Percentiles rank a stretch among this genome's conserved stretches.
phyloP scores from a whole-genome alignment of 495 filamentous ascomycete species.

The Cercophora newfieldiana region DNA sequence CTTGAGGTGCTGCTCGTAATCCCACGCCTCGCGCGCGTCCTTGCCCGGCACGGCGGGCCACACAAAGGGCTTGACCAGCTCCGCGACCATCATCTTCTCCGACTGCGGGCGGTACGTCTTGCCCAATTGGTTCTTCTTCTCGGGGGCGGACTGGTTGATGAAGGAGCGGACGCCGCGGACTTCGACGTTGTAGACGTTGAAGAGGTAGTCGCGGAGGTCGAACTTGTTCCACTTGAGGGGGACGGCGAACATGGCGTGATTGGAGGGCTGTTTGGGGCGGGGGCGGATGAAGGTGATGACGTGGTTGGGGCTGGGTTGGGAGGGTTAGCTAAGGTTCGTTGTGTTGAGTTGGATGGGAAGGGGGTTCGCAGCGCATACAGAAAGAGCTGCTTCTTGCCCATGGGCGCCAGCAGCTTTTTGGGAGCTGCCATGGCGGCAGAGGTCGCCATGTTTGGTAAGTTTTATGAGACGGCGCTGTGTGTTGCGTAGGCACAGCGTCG shows the following conservation, averaged over 20 bases:
- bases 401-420: conserved; percentile 1
- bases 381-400: conserved; percentile 64
- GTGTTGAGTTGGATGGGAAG: background rate
- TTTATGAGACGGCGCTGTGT: background rate
- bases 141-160: conserved; percentile 66
- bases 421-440: conserved; percentile 9
- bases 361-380: conserved; percentile 53
- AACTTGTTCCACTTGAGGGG: conserved; percentile 89
- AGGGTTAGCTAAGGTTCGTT: background rate
- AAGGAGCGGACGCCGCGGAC: conserved; percentile 73
- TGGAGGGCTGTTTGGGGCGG: conserved; percentile 67
- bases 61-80: conserved; percentile 79
- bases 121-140: conserved; percentile 46
- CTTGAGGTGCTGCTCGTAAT: conserved; percentile 21
- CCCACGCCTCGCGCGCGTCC: conserved; percentile 47
- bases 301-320: conserved; percentile 66
- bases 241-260: conserved; percentile 79
- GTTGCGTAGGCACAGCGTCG: background rate
- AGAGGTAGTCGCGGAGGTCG: conserved; percentile 86
- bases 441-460: conserved; percentile 14
- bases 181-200: conserved; percentile 68
- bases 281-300: conserved; percentile 69
- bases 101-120: conserved; percentile 59
- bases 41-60: conserved; percentile 66
- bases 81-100: conserved; percentile 88